Conservation (phyloP, 768 basidiomycete genomes). For the Dentipellis sp. region DNA sequence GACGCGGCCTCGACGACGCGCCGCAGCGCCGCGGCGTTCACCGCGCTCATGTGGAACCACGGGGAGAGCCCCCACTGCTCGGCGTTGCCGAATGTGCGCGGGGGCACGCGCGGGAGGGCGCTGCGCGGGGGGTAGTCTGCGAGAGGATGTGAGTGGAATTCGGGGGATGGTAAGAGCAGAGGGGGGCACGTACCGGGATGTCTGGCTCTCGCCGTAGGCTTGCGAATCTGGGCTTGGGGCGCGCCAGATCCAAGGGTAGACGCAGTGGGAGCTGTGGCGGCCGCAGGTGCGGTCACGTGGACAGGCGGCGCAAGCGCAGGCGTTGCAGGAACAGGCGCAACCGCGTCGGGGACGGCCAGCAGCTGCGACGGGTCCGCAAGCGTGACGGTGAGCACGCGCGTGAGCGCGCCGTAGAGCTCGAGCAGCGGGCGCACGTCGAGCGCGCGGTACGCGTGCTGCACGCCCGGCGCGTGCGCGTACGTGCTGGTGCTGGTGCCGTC, state of each 20-base stretch:
- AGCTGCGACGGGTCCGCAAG: background rate
- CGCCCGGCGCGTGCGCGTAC: conserved; percentile 11
- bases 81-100: conserved; percentile 9
- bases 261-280: background rate
- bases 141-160: background rate
- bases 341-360: background rate
- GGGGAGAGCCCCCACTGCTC: conserved; percentile 8
- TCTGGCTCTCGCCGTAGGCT: background rate
- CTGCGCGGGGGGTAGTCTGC: conserved; percentile 10
- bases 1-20: conserved; percentile 7
- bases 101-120: conserved; percentile 8
- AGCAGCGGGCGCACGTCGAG: conserved; percentile 7
- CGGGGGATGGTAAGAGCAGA: background rate
- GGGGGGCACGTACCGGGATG: conserved; percentile 12
- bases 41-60: conserved; percentile 12
- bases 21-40: conserved; percentile 9
- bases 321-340: background rate
- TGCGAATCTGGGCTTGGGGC: background rate
- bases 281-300: background rate
- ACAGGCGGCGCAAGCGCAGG: background rate
- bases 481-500: background rate
- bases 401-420: conserved; percentile 6
- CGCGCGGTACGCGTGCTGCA: conserved; percentile 10
- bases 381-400: background rate
- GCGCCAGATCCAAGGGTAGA: too few relatives aligned